Base-by-base conservation (phyloP, 2,329 filamentous ascomycete species). In the Parafenestella ontariensis region DNA sequence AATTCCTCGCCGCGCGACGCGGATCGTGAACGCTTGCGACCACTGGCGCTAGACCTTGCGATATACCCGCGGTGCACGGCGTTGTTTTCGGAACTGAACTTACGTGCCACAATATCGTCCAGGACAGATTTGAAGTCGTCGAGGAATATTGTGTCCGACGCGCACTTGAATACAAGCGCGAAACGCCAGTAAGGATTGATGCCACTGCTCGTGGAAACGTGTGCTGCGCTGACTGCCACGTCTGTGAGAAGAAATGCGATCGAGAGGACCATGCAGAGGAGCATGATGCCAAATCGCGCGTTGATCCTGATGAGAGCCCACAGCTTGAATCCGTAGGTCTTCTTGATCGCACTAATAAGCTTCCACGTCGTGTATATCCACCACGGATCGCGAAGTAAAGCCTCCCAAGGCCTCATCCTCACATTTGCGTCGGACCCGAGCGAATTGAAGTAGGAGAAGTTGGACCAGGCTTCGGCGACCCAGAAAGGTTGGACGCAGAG, bases 291-390 rank as follows among this genome's bases (percentile, higher is more conserved):
- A 24, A 74, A 74, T 4, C 72, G 56, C 3, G 56, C 46, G 40
- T 73, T 74, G 36, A 73, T 71, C 8, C 55, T 53, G 18, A 72
- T 39, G 3, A 74, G 49, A 1, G 54, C 56, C 58, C 54, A 64
- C 1, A 73, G 26, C 28, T 56, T 72, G 54, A 70, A 71, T 1
- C 62, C 58, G 33, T 75, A 74, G 2, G 72, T 70, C 58, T 72
- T 69, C 43, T 69, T 71, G 46, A 75, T 74, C 6, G 68, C 58
- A 28, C 64, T 52, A 24, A 72, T 61, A 8, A 74, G 56, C 39
- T 65, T 69, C 67, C 66, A 73, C 0, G 72, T 74, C 0, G 71
- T 75, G 34, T 73, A 74, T 13, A 74, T 74, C 72, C 72, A 74
- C 72, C 70, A 74, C 0, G 71, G 71, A 23, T 74, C 71, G 6